Evolutionary conservation across 257 asterid species (phyloP).

Genomic region (Lithospermum erythrorhizon): DNA sequence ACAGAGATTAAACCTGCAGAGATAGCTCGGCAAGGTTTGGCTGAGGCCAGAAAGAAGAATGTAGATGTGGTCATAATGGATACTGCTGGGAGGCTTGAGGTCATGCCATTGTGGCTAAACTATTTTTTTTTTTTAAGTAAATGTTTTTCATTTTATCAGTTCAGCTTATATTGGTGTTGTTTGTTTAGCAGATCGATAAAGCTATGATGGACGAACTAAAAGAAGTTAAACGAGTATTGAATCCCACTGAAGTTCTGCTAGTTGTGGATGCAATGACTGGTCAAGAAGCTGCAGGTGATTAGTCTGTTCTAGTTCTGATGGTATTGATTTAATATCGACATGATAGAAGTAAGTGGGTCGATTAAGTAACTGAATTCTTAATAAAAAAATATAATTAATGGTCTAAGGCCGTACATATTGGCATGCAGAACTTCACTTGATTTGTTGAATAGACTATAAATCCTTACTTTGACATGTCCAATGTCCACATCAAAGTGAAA

Average conservation of each 20-base stretch:
- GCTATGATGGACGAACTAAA: conserved; percentile 93
- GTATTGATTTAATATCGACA: not conserved
- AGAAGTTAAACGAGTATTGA: conserved; percentile 68
- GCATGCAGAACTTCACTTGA: too few species aligned
- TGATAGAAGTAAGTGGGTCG: too few species aligned
- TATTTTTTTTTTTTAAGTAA: too few species aligned
- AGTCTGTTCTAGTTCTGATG: conserved; percentile 2
- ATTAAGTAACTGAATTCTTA: too few species aligned
- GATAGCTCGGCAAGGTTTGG: conserved; percentile 82
- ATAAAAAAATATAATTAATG: too few species aligned
- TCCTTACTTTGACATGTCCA: too few species aligned
- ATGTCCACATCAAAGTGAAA: too few species aligned
- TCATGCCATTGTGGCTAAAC: too few species aligned
- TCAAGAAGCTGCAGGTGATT: conserved; percentile 96
- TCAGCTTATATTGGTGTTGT: conserved; percentile 3
- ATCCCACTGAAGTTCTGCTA: conserved; percentile 90
- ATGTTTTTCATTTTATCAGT: conserved; percentile 4
- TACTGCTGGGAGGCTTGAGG: conserved; percentile 95
- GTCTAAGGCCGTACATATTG: too few species aligned
- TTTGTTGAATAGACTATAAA: too few species aligned
- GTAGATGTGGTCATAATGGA: conserved; percentile 95
- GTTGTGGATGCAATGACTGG: conserved; percentile 99
- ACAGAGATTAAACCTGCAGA: conserved; percentile 81
- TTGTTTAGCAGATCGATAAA: conserved; percentile 66
- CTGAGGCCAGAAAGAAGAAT: conserved; percentile 67